These are phyloP conservation scores for Ceriops tagal DNA, from an alignment of 345 rosid genomes.

Conservation along the genomic window DNA sequence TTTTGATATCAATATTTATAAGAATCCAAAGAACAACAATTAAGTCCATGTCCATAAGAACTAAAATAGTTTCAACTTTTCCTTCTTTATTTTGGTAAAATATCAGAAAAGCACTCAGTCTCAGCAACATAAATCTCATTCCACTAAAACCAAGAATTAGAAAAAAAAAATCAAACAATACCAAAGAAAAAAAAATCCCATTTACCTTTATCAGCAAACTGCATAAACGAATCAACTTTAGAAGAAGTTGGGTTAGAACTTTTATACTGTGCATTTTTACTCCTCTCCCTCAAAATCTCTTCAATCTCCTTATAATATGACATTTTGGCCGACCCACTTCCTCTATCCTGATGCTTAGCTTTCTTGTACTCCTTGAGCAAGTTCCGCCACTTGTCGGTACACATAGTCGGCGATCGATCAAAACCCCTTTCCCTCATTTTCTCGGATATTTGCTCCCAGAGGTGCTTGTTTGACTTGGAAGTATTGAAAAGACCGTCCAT, in stretches of 20 bases:
- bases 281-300: conserved; percentile 84
- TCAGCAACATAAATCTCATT: too few relatives aligned
- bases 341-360: conserved; percentile 77
- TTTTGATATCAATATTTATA: not conserved
- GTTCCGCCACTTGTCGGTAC: conserved; percentile 99
- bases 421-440: conserved; percentile 96
- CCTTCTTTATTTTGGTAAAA: too few relatives aligned
- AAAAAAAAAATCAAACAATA: too few relatives aligned
- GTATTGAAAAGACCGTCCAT: conserved; percentile 93
- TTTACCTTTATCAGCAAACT: conserved; percentile 89
- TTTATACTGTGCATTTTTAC: conserved; percentile 66
- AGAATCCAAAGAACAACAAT: not conserved
- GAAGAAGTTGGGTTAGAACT: conserved; percentile 49
- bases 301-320: conserved; percentile 94
- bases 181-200: not conserved
- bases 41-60: not conserved
- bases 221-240: conserved; percentile 87
- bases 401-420: conserved; percentile 98
- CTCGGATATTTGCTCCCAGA: conserved; percentile 87
- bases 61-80: not conserved
- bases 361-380: conserved; percentile 92
- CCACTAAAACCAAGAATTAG: too few relatives aligned
- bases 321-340: conserved; percentile 85
- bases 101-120: too few relatives aligned
- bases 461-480: conserved; percentile 93